Evolutionary conservation across 129 eudicot species (phyloP).

Genomic region (Dittrichia graveolens): DNA sequence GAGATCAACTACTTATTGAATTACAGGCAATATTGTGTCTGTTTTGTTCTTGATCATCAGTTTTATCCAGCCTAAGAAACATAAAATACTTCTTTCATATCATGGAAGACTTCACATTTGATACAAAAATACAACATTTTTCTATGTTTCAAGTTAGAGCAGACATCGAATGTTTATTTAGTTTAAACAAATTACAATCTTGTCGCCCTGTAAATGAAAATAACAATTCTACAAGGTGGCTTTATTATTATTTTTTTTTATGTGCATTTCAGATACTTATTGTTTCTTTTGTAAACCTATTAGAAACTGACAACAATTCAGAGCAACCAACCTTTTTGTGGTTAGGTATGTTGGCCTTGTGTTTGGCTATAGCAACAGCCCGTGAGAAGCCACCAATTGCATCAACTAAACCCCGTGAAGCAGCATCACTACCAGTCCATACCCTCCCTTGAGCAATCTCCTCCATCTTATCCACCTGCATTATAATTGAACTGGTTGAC

Average conservation of each 20-base stretch:
- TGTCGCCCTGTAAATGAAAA: too few relatives aligned
- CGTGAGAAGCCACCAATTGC: conserved; percentile 88
- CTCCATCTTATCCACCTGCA: conserved; percentile 88
- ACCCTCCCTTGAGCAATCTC: conserved; percentile 97
- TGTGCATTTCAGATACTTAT: neutral
- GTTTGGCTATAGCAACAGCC: conserved; percentile 93
- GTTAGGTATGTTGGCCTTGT: conserved; percentile 77
- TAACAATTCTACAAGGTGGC: too few relatives aligned
- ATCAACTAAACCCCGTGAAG: conserved; percentile 81
- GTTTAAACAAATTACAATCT: too few relatives aligned
- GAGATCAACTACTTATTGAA: too few relatives aligned
- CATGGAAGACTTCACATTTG: too few relatives aligned
- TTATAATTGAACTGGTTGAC: conserved; percentile 5
- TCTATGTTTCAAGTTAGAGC: too few relatives aligned
- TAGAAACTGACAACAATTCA: neutral
- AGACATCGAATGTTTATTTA: too few relatives aligned
- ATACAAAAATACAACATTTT: too few relatives aligned
- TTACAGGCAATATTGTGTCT: too few relatives aligned
- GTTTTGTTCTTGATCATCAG: too few relatives aligned
- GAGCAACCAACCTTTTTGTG: conserved; percentile 49
- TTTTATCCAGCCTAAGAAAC: too few relatives aligned
- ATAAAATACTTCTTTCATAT: too few relatives aligned
- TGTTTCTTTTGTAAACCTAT: neutral
- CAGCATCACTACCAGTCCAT: conserved; percentile 90
- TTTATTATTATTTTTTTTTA: neutral